Evolutionary conservation across 2,329 filamentous ascomycete genomes (phyloP), one percentile per base, ranked within the genome.

Genomic region (Ustulina deusta): DNA sequence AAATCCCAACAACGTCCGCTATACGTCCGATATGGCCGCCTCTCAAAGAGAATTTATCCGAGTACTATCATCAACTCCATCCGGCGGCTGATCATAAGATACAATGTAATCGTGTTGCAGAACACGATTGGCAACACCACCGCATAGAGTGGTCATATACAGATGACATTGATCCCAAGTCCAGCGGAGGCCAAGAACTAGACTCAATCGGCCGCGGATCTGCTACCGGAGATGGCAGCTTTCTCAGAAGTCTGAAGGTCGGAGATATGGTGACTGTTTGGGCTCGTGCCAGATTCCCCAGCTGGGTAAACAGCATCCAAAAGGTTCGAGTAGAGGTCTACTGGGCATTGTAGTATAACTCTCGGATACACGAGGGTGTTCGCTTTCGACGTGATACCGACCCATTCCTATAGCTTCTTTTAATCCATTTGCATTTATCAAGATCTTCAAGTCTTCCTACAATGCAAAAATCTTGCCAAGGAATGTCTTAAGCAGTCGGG

Each of bases 261-360:
- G 89, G 89, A 0, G 89, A 91, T 71, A 83, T 88, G 20, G 78
- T 90, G 11, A 90, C 87, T 0, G 73, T 90, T 1, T 90, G 88
- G 88, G 87, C 80, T 0, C 88, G 86, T 76, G 83, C 86, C 1
- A 82, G 88, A 65, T 90, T 87, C 63, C 76, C 74, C 0, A 83
- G 78, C 0, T 91, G 89, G 89, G 52, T 61, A 1, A 90, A 90
- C 68, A 60, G 78, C 13, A 75, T 90, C 10, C 75, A 85, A 54
- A 80, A 78, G 13, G 84, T 85, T 1, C 81, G 82, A 74, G 78
- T 90, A 34, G 85, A 87, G 65, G 81, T 90, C 29, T 90, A 87
- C 73, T 90, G 87, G 86, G 85, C 86, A 0, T 44, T 66, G 6
- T 69, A 66, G 42, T 36, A 9, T 17, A 1, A 44, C 11, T 55